Evolutionary conservation across 2,329 filamentous ascomycete genomes (phyloP), one percentile per base, ranked within the genome.

Genomic region (Boeremia exigua): DNA sequence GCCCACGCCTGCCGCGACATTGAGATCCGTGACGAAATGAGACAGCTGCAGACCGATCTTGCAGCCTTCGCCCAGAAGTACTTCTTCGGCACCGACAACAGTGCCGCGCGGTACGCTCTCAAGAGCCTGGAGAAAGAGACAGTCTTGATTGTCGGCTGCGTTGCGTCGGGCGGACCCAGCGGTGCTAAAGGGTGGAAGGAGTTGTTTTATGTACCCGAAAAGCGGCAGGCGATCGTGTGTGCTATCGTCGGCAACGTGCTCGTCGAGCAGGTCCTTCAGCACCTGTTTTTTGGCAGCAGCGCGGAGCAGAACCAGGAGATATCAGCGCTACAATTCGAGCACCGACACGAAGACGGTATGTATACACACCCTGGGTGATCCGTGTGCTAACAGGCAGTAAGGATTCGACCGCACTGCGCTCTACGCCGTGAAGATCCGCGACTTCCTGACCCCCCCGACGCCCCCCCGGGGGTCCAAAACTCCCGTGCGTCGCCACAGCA

Each of bases 171-270:
- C 0, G 71, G 70, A 0, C 68, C 70, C 2, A 48, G 47, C 0
- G 68, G 66, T 0, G 30, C 59, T 0, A 37, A 51, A 0, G 71
- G 65, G 0, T 74, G 71, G 72, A 54, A 60, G 8, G 50, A 62
- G 1, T 27, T 75, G 1, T 74, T 74, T 28, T 14, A 45, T 0
- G 36, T 66, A 5, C 17, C 28, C 11, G 25, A 54, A 33, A 67
- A 68, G 48, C 34, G 70, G 8, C 50, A 43, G 2, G 65, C 67
- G 4, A 37, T 74, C 2, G 65, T 70, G 0, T 63, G 58, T 48
- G 70, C 48, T 1, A 60, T 75, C 7, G 59, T 74, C 0, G 68
- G 71, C 1, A 72, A 73, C 19, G 64, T 72, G 8, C 17, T 75
- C 4, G 54, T 62, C 1, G 67, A 75, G 49, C 68, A 74, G 29